Percentiles rank a stretch among this genome's conserved stretches.
phyloP scores from a whole-genome alignment of 2,329 filamentous ascomycete species.

The Pestalotiopsis sp. region DNA sequence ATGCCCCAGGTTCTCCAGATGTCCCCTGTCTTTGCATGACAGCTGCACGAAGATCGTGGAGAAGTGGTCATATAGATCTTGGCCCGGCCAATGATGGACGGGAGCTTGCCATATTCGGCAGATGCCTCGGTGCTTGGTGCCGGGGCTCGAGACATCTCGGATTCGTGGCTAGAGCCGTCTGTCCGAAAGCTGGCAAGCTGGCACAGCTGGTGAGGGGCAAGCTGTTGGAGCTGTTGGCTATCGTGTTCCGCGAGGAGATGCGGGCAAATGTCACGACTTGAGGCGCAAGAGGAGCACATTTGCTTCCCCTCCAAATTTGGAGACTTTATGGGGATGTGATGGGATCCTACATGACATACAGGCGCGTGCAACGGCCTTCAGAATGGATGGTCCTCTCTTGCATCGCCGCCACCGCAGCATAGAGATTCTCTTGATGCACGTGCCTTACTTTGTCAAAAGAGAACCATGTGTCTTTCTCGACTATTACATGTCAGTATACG shows the following conservation, averaged over 20 bases:
- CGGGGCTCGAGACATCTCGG: neutral
- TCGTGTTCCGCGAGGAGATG: neutral
- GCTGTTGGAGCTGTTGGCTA: neutral
- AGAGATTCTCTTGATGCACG: no score
- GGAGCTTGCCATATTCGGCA: neutral
- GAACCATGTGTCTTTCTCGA: neutral
- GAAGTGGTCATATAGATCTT: neutral
- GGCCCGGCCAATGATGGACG: neutral
- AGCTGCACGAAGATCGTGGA: neutral
- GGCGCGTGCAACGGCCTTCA: no score
- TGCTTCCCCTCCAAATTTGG: neutral
- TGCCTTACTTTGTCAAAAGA: neutral
- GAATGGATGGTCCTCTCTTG: no score
- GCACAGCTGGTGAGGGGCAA: neutral
- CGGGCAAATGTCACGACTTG: neutral
- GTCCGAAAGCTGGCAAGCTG: neutral
- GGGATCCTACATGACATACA: no score
- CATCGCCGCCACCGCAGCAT: no score
- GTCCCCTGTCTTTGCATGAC: neutral
- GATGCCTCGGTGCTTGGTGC: neutral
- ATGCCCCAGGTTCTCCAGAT: neutral
- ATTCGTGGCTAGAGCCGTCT: neutral
- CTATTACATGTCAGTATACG: neutral
- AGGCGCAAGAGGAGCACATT: neutral
- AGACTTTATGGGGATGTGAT: neutral